Evolutionary conservation across 2,329 filamentous ascomycete species (phyloP).

Genomic region (Rhynchosporium secalis): DNA sequence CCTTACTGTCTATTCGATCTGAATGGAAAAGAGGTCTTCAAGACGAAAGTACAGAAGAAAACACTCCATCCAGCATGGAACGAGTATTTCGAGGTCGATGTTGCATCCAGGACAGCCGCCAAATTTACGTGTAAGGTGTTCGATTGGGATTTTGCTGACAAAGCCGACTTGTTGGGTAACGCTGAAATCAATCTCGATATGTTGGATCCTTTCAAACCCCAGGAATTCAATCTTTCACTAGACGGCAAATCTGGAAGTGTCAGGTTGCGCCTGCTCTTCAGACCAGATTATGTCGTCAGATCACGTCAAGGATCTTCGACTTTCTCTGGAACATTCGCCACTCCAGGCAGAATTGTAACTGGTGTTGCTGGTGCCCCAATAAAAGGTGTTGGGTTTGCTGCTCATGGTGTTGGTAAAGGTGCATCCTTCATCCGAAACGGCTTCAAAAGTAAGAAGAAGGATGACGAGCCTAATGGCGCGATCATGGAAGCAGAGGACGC

Average conservation of each 20-base stretch:
- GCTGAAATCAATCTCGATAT: conserved; percentile 73
- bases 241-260: conserved; percentile 89
- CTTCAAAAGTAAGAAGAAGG: conserved; percentile 71
- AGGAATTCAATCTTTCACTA: conserved; percentile 72
- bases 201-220: conserved; percentile 81
- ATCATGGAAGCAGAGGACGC: conserved; percentile 48
- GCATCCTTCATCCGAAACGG: conserved; percentile 88
- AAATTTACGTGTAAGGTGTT: conserved; percentile 82
- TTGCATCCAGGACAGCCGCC: conserved; percentile 82
- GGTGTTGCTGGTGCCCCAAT: conserved; percentile 84
- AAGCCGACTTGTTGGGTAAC: conserved; percentile 84
- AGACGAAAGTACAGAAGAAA: conserved; percentile 96
- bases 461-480: conserved; percentile 44
- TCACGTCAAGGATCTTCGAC: conserved; percentile 88
- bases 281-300: conserved; percentile 85
- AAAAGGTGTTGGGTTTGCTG: conserved; percentile 82
- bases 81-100: conserved; percentile 83
- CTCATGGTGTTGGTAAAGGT: conserved; percentile 69
- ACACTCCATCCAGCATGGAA: conserved; percentile 95
- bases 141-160: conserved; percentile 96
- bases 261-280: conserved; percentile 84
- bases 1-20: conserved; percentile 95
- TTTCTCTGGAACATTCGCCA: conserved; percentile 85
- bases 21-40: conserved; percentile 87
- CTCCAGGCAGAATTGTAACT: conserved; percentile 83